Evolutionary conservation across 495 filamentous ascomycete genomes (phyloP).

Genomic region (Aspergillus funiculosus): DNA sequence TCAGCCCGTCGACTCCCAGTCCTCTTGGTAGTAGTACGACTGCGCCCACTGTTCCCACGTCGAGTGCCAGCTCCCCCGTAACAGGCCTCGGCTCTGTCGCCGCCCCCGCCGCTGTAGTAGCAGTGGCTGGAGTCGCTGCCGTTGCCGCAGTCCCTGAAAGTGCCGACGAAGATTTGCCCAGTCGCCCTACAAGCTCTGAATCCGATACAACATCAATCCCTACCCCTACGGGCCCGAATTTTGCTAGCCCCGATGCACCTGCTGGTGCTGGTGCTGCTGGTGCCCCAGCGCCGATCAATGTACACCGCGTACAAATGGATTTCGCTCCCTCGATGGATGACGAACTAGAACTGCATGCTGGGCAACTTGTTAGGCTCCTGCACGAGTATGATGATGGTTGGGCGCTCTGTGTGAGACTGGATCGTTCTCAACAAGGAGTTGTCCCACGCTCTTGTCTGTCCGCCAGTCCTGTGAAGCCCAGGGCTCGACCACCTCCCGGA

Average conservation of each 20-base stretch:
- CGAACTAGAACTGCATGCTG: constrained; percentile 72
- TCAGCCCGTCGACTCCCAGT: not conserved
- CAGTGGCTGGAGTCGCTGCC: constrained; percentile 29
- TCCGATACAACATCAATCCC: constrained; percentile 22
- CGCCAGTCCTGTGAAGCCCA: constrained; percentile 84
- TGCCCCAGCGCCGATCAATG: constrained; percentile 45
- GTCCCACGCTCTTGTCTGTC: constrained; percentile 91
- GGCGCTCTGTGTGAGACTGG: constrained; percentile 88
- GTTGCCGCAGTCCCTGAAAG: constrained; percentile 30
- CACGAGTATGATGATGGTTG: constrained; percentile 99
- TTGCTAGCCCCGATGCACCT: constrained; percentile 18
- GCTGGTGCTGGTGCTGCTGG: constrained; percentile 35
- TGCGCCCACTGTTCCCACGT: constrained; percentile 23
- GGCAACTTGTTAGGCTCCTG: constrained; percentile 77
- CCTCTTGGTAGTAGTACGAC: constrained; percentile 1
- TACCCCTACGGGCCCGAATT: constrained; percentile 31
- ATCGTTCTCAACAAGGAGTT: constrained; percentile 87
- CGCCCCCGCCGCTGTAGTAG: constrained; percentile 37
- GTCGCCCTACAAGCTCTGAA: constrained; percentile 16
- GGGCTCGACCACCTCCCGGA: constrained; percentile 51
- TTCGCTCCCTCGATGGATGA: constrained; percentile 91
- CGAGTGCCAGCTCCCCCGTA: constrained; percentile 21
- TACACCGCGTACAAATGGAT: constrained; percentile 91
- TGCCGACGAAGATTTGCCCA: constrained; percentile 31
- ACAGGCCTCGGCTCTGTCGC: constrained; percentile 24